phyloP scores from a whole-genome alignment of 495 filamentous ascomycete species.

The Penicillium canariense region DNA sequence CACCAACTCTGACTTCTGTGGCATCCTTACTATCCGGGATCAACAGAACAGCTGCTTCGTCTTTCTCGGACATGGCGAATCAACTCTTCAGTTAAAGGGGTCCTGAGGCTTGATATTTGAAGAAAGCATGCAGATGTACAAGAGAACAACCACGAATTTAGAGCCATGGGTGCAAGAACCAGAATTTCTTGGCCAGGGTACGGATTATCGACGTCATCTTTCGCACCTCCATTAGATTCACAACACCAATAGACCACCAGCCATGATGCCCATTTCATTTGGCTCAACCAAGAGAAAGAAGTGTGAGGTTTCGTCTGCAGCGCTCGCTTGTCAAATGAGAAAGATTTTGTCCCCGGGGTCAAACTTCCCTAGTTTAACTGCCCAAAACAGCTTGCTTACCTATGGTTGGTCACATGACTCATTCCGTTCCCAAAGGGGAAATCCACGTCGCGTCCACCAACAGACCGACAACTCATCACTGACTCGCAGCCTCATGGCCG shows the following conservation, averaged over 20 bases:
- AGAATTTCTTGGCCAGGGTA: background rate
- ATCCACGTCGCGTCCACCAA: conserved; percentile 19
- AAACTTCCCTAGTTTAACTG: no score
- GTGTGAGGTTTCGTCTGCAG: no score
- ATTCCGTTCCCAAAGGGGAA: conserved; percentile 25
- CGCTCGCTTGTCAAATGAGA: no score
- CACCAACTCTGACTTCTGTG: background rate
- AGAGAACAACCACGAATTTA: background rate
- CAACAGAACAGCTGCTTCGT: background rate
- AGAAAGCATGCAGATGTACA: background rate
- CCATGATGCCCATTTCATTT: no score
- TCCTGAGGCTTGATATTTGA: background rate
- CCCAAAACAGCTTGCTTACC: background rate
- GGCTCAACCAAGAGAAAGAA: no score
- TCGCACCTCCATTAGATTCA: no score
- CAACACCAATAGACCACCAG: no score
- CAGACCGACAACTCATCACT: background rate
- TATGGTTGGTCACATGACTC: conserved; percentile 13
- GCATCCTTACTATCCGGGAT: background rate
- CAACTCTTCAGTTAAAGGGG: background rate
- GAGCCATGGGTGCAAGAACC: conserved; percentile 1
- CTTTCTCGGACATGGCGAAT: conserved; percentile 1
- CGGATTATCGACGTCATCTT: conserved; percentile 20
- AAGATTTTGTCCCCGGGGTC: no score
- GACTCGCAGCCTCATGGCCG: conserved; percentile 3